A percentile compares a stretch with the other conserved stretches of the same genome.
Evolutionary conservation across 345 rosid species (phyloP).

Genomic region (Eucalyptus paniculata): DNA sequence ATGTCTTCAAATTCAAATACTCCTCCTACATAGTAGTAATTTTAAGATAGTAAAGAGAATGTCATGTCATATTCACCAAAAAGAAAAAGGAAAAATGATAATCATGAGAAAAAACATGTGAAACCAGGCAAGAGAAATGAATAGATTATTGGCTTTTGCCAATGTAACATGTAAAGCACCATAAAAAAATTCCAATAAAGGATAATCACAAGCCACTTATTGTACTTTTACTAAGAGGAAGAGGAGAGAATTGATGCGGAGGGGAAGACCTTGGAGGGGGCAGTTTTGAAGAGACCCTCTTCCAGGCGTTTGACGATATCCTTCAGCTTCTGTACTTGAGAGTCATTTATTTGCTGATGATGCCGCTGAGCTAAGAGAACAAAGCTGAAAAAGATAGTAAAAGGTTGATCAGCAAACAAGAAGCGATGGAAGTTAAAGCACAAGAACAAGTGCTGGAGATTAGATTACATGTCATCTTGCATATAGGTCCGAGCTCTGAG

Average conservation of each 20-base stretch:
- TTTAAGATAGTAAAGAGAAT: neutral
- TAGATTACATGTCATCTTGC: conserved; percentile 32
- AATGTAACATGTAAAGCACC: neutral
- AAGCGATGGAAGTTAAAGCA: neutral
- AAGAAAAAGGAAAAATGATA: neutral
- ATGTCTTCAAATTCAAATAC: conserved; percentile 51
- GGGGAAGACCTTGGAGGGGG: conserved; percentile 47
- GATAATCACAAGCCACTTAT: neutral
- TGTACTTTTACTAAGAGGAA: neutral
- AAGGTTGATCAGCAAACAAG: neutral
- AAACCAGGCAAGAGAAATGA: neutral
- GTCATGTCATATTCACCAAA: neutral
- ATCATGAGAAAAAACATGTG: neutral
- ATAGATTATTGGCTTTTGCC: neutral
- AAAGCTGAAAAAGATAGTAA: conserved; percentile 23
- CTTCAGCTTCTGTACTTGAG: conserved; percentile 26
- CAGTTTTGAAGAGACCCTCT: conserved; percentile 63
- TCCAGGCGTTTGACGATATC: conserved; percentile 78
- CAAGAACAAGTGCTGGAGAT: neutral
- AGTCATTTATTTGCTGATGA: conserved; percentile 22
- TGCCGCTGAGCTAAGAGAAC: conserved; percentile 36
- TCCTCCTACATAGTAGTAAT: conserved; percentile 49
- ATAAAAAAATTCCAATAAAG: neutral
- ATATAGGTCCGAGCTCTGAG: conserved; percentile 20
- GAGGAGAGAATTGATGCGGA: neutral